These are phyloP conservation scores for Alternaria postmessia DNA, from an alignment of 2,329 filamentous ascomycete species.

Conservation along the genomic window DNA sequence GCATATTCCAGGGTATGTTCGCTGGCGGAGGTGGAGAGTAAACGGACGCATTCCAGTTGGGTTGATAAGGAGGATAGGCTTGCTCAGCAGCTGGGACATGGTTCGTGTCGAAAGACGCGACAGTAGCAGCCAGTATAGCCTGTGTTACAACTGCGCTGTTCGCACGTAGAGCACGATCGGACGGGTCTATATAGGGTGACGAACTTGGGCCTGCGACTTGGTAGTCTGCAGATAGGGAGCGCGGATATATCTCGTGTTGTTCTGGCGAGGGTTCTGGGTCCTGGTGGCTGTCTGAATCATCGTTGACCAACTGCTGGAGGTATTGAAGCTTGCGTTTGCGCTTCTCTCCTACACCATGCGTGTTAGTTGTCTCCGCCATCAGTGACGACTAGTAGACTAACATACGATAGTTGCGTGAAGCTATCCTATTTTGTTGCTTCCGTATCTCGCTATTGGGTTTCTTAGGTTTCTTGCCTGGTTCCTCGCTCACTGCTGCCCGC, in stretches of 20 bases:
- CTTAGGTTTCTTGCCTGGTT: slow-evolving; percentile 36
- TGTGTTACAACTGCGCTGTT: slow-evolving; percentile 20
- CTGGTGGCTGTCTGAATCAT: slow-evolving; percentile 28
- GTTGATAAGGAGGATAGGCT: slow-evolving; percentile 22
- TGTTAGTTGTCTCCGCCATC: slow-evolving; percentile 15
- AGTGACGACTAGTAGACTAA: not conserved
- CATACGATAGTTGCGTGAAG: slow-evolving; percentile 49
- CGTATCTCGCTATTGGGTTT: slow-evolving; percentile 49
- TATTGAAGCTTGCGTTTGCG: slow-evolving; percentile 49
- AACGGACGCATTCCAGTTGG: slow-evolving; percentile 24
- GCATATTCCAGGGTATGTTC: slow-evolving; percentile 30
- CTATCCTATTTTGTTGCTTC: slow-evolving; percentile 50
- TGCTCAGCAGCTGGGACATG: slow-evolving; percentile 17
- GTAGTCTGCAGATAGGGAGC: slow-evolving; percentile 31
- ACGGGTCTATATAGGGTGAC: slow-evolving; percentile 18
- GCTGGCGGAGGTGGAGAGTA: slow-evolving; percentile 26
- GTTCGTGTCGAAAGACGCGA: slow-evolving; percentile 22
- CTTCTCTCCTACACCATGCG: slow-evolving; percentile 41
- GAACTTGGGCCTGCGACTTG: slow-evolving; percentile 10
- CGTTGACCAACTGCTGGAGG: slow-evolving; percentile 44
- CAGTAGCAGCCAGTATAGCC: slow-evolving; percentile 15
- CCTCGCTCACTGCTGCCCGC: slow-evolving; percentile 11
- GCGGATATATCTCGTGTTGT: slow-evolving; percentile 23
- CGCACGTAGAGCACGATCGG: slow-evolving; percentile 19
- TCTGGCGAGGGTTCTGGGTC: slow-evolving; percentile 21